Conservation (phyloP, 2,329 filamentous ascomycete species). For the Nakataea oryzae region DNA sequence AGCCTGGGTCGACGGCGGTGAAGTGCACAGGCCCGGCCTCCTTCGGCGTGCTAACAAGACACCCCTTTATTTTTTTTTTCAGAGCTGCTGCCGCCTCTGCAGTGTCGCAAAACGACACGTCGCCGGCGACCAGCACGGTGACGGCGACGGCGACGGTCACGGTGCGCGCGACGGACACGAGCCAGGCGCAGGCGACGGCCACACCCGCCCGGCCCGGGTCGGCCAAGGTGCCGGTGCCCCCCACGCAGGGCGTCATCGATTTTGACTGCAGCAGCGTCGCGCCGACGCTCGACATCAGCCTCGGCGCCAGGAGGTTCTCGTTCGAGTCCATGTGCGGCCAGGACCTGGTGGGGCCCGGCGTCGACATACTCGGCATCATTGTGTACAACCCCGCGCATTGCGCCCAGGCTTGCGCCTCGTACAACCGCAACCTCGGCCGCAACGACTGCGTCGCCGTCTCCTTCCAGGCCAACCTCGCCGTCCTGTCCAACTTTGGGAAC, state of each 20-base stretch:
- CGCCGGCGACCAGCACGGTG: background rate
- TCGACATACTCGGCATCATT: constrained; percentile 10
- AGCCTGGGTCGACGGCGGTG: too few relatives aligned
- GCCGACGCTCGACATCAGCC: constrained; percentile 4
- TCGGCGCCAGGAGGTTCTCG: constrained; percentile 6
- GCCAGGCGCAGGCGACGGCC: background rate
- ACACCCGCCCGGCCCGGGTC: too few relatives aligned
- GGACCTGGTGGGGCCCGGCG: constrained; percentile 1
- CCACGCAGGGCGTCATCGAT: background rate
- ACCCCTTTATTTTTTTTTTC: too few relatives aligned
- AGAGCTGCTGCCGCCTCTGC: background rate
- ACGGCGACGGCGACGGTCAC: constrained; percentile 4
- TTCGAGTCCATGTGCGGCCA: constrained; percentile 10
- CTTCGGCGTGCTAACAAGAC: too few relatives aligned
- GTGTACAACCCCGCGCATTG: constrained; percentile 11
- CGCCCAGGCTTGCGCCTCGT: constrained; percentile 11
- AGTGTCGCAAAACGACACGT: too few relatives aligned
- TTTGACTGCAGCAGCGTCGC: background rate
- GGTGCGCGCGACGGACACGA: background rate
- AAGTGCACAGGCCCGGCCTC: too few relatives aligned
- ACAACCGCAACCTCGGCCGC: constrained; percentile 9
- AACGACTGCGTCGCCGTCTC: constrained; percentile 7
- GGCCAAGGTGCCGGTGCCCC: background rate
- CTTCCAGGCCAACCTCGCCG: constrained; percentile 6
- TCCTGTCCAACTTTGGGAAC: background rate